Evolutionary conservation across 257 asterid species (phyloP).

Genomic region (Nicotiana knightiana): DNA sequence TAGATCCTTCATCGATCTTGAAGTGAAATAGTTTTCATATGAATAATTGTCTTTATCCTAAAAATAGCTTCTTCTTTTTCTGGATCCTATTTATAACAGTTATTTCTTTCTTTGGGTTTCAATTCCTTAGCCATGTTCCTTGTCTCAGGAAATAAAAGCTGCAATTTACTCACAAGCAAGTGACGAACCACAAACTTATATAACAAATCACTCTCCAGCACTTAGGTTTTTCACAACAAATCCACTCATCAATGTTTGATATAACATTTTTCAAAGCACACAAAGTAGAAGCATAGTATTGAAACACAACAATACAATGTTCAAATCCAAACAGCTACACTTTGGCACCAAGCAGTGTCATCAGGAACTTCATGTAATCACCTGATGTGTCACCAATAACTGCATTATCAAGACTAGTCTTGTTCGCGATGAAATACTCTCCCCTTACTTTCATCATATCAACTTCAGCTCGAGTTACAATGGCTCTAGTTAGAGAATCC

Average conservation of each 20-base stretch:
- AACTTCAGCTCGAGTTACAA: conserved; percentile 62
- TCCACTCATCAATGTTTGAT: not conserved
- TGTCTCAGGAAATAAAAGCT: not conserved
- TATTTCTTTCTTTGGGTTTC: too few species aligned
- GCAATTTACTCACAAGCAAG: not conserved
- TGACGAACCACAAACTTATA: not conserved
- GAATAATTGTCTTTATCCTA: not conserved
- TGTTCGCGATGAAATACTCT: conserved; percentile 44
- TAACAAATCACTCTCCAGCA: not conserved
- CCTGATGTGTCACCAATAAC: conserved; percentile 78
- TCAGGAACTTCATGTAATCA: conserved; percentile 62
- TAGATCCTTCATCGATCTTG: too few species aligned
- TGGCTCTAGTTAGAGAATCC: conserved; percentile 65
- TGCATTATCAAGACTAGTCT: conserved; percentile 43
- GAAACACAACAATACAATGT: not conserved
- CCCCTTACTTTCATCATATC: conserved; percentile 62
- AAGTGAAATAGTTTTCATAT: not conserved
- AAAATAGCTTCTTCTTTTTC: too few species aligned
- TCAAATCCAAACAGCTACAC: conserved; percentile 20
- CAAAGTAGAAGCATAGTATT: not conserved
- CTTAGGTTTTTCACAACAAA: not conserved
- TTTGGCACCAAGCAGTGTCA: conserved; percentile 63
- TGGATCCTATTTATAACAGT: too few species aligned
- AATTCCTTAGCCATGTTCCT: not conserved
- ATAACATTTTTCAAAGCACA: not conserved